These are phyloP conservation scores for Heliophila coronopifolia DNA, from an alignment of 441 rosid genomes.

Conservation along the genomic window DNA sequence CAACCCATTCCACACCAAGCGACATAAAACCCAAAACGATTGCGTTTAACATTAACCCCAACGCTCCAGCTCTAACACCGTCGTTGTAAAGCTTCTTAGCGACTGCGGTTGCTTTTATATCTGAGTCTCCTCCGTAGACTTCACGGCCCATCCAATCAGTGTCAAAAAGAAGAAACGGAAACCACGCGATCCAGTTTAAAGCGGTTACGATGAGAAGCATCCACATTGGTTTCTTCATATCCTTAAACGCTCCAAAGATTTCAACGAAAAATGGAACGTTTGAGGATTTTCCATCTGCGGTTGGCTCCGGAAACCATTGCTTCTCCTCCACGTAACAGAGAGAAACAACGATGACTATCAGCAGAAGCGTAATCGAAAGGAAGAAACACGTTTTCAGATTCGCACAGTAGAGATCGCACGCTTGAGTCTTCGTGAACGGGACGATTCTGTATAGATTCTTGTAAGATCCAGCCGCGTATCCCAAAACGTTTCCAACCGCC, in stretches of 20 bases:
- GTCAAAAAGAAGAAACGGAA: constrained; percentile 77
- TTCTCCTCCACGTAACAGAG: constrained; percentile 48
- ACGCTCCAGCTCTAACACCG: constrained; percentile 74
- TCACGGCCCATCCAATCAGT: constrained; percentile 97
- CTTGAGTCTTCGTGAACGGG: constrained; percentile 58
- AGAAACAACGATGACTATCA: constrained; percentile 35
- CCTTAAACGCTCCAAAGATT: constrained; percentile 42
- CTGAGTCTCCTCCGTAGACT: constrained; percentile 67
- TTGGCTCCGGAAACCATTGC: constrained; percentile 42
- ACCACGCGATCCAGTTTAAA: constrained; percentile 89
- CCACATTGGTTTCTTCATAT: constrained; percentile 66
- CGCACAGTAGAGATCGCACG: constrained; percentile 84
- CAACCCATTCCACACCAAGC: constrained; percentile 44
- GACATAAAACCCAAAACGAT: constrained; percentile 52
- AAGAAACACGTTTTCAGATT: constrained; percentile 80
- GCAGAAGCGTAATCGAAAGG: constrained; percentile 50
- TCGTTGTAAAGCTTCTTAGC: constrained; percentile 39
- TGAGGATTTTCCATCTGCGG: constrained; percentile 5
- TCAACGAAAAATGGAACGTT: constrained; percentile 41
- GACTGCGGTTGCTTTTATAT: not conserved
- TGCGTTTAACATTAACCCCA: constrained; percentile 76
- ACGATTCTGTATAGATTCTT: constrained; percentile 38
- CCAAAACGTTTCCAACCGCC: constrained; percentile 86
- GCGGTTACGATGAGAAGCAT: constrained; percentile 65
- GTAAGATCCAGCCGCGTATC: constrained; percentile 72